These are phyloP conservation scores for Panaeolus papilionaceus DNA, from an alignment of 768 basidiomycete species.

Conservation along the genomic window DNA sequence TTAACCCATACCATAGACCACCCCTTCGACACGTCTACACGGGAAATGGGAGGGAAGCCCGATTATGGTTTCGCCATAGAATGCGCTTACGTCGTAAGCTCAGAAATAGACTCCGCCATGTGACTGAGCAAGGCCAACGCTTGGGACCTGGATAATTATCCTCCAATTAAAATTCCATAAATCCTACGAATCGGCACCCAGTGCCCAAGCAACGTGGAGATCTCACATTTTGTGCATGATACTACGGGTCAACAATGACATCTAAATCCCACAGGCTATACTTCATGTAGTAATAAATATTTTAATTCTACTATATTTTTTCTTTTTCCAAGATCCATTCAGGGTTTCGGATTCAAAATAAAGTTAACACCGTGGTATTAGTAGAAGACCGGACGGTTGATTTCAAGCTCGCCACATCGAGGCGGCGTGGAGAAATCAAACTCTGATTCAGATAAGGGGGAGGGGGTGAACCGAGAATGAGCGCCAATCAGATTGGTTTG, in stretches of 20 bases:
- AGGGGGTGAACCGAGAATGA: conserved; percentile 16
- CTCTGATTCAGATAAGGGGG: conserved; percentile 10
- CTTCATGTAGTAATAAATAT: conserved; percentile 26
- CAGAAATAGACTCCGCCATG: conserved; percentile 1
- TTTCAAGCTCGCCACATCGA: conserved; percentile 6
- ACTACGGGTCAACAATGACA: neutral
- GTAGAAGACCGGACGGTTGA: neutral
- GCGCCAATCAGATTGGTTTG: conserved; percentile 28
- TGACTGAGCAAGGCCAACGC: neutral
- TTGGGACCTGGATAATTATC: neutral
- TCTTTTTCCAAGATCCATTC: conserved; percentile 4
- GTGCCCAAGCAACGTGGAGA: neutral
- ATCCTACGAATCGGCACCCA: neutral
- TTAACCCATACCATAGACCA: conserved; percentile 25
- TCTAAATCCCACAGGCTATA: conserved; percentile 16
- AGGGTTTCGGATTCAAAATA: neutral
- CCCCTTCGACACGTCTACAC: conserved; percentile 36
- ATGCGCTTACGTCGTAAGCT: conserved; percentile 18
- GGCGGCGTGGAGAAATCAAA: conserved; percentile 12
- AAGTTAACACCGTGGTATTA: neutral
- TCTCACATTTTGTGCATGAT: neutral
- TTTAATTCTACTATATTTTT: conserved; percentile 12
- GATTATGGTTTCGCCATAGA: conserved; percentile 33
- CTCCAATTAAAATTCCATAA: neutral
- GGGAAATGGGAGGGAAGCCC: conserved; percentile 38